Conservation (phyloP, 208 protist genomes). For the Crithidia expoeki region DNA sequence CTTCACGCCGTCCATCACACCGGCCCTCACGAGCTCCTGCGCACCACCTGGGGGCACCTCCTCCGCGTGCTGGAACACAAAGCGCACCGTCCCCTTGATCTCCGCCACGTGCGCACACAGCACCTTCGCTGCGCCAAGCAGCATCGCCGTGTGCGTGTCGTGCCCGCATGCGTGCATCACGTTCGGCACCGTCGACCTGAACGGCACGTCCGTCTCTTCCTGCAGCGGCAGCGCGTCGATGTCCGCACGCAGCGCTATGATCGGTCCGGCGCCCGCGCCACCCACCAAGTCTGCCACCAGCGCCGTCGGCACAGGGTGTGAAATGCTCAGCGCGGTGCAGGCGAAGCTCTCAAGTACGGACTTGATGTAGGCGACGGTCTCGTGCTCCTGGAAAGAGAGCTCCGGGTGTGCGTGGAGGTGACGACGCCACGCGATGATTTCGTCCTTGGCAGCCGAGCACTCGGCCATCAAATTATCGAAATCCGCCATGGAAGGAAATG, state of each 20-base stretch:
- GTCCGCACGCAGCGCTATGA: conserved; percentile 63
- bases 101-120: conserved; percentile 49
- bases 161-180: conserved; percentile 77
- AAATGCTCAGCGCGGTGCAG: conserved; percentile 39
- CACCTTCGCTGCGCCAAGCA: conserved; percentile 62
- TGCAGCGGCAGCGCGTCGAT: too few relatives aligned
- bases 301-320: conserved; percentile 45
- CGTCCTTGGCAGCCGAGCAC: conserved; percentile 24
- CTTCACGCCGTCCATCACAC: conserved; percentile 56
- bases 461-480: conserved; percentile 29
- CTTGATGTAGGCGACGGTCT: conserved; percentile 50
- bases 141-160: conserved; percentile 72
- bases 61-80: conserved; percentile 77
- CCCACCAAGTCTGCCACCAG: conserved; percentile 66
- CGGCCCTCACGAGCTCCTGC: conserved; percentile 46
- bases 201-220: conserved; percentile 66
- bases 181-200: conserved; percentile 49
- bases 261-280: conserved; percentile 52
- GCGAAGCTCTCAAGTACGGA: conserved; percentile 37
- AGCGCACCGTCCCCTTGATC: conserved; percentile 64
- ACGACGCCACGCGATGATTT: conserved; percentile 28
- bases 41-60: conserved; percentile 62
- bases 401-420: conserved; percentile 58
- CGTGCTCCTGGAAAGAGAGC: conserved; percentile 49
- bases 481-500: conserved; percentile 7